phyloP scores from a whole-genome alignment of 495 filamentous ascomycete genomes.

The Choiromyces venosus region DNA sequence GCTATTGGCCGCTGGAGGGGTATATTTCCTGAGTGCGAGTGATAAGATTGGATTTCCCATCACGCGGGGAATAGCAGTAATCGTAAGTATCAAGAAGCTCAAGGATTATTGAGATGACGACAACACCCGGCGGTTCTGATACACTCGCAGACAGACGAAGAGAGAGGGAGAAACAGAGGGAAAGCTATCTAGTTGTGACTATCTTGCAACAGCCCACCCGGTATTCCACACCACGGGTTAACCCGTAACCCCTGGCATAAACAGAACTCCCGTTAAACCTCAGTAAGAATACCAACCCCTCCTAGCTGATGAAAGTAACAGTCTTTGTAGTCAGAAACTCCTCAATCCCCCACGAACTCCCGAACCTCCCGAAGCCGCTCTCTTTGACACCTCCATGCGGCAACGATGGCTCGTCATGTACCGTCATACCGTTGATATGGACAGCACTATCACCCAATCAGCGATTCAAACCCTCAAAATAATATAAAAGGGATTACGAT shows the following conservation, averaged over 20 bases:
- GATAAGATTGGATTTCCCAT: too few relatives aligned
- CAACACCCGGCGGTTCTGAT: not conserved
- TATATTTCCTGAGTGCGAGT: too few relatives aligned
- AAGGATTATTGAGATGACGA: not conserved
- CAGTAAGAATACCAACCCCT: not conserved
- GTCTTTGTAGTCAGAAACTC: constrained; percentile 86
- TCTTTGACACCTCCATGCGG: constrained; percentile 84
- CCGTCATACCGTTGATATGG: constrained; percentile 79
- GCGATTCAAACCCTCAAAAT: not conserved
- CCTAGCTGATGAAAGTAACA: constrained; percentile 50
- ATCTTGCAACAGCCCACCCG: not conserved
- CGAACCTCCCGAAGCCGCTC: constrained; percentile 70
- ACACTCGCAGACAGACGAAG: not conserved
- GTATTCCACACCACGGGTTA: not conserved
- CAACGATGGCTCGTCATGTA: constrained; percentile 74
- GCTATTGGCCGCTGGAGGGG: too few relatives aligned
- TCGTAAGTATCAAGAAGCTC: too few relatives aligned
- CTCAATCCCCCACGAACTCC: constrained; percentile 49
- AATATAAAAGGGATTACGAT: not conserved
- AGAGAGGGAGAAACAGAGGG: not conserved
- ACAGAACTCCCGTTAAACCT: not conserved
- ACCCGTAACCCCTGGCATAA: not conserved
- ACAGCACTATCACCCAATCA: constrained; percentile 50
- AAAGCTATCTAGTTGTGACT: not conserved
- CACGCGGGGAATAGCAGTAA: too few relatives aligned